A percentile compares a stretch with the other conserved stretches of the same genome.
phyloP scores from a whole-genome alignment of 257 asterid species.

The Gentiana straminea region DNA sequence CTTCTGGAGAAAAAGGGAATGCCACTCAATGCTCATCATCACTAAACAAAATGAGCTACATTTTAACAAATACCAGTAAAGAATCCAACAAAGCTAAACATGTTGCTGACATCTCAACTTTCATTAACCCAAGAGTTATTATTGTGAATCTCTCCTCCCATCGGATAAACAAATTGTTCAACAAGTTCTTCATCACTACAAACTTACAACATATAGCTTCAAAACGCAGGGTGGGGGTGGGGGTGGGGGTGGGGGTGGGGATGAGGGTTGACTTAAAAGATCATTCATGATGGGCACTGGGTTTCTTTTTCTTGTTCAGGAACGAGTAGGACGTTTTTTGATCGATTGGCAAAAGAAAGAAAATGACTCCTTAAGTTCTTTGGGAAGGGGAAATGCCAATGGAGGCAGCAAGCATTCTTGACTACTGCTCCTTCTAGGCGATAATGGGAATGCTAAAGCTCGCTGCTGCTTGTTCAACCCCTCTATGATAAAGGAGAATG shows the following conservation, averaged over 20 bases:
- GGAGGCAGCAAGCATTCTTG: slow-evolving; percentile 49
- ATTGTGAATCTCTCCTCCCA: not conserved
- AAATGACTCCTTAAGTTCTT: slow-evolving; percentile 76
- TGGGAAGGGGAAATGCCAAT: slow-evolving; percentile 71
- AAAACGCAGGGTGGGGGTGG: too few relatives aligned
- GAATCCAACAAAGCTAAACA: too few relatives aligned
- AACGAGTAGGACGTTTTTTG: slow-evolving; percentile 28
- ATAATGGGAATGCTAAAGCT: slow-evolving; percentile 57
- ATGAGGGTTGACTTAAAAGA: too few relatives aligned
- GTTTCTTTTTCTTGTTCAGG: not conserved
- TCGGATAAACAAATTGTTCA: not conserved
- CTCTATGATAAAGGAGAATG: slow-evolving; percentile 83
- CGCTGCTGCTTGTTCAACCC: slow-evolving; percentile 85
- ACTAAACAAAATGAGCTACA: too few relatives aligned
- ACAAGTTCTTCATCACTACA: not conserved
- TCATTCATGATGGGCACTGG: too few relatives aligned
- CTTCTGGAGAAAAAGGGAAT: too few relatives aligned
- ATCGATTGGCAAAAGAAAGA: slow-evolving; percentile 58
- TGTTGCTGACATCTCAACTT: too few relatives aligned
- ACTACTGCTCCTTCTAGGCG: slow-evolving; percentile 14
- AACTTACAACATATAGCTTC: slow-evolving; percentile 2
- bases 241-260: too few relatives aligned
- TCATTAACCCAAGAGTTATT: too few relatives aligned
- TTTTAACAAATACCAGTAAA: too few relatives aligned
- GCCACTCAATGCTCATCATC: too few relatives aligned